A percentile compares a stretch with the other conserved stretches of the same genome.
Evolutionary conservation across 805 yeast species (phyloP).

Genomic region (Metschnikowia sp.): DNA sequence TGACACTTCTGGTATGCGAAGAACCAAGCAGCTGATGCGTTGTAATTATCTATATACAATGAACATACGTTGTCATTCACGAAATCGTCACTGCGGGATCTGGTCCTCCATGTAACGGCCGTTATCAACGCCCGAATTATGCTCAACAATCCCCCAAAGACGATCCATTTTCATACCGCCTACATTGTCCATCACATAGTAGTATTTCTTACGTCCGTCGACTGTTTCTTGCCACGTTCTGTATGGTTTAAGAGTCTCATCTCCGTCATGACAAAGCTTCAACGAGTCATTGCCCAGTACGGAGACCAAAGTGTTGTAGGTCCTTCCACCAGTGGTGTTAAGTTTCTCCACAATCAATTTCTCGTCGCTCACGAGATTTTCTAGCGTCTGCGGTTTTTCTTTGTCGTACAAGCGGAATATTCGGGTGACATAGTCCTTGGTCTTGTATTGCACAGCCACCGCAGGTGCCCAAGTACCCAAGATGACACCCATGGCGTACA

Average conservation of each 20-base stretch:
- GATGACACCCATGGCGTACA: conserved; percentile 43
- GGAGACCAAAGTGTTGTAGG: conserved; percentile 58
- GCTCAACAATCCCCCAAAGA: conserved; percentile 78
- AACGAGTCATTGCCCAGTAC: conserved; percentile 38
- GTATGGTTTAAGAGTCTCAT: conserved; percentile 23
- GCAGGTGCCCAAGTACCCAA: conserved; percentile 57
- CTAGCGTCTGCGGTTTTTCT: conserved; percentile 60
- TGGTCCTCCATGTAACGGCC: conserved; percentile 46
- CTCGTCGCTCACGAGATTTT: conserved; percentile 59
- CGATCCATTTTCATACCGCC: conserved; percentile 86
- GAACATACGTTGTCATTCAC: no score
- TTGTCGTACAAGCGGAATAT: conserved; percentile 68
- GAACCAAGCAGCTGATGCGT: no score
- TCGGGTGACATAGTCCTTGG: conserved; percentile 66
- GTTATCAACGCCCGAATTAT: conserved; percentile 60
- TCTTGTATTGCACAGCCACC: conserved; percentile 45
- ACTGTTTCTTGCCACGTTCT: conserved; percentile 38
- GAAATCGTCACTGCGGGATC: neutral
- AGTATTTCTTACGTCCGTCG: conserved; percentile 35
- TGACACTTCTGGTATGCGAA: no score
- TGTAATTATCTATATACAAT: no score
- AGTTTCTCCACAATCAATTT: conserved; percentile 65
- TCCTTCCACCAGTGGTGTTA: conserved; percentile 60
- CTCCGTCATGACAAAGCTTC: conserved; percentile 25
- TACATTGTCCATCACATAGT: conserved; percentile 65